Evolutionary conservation across 228 moss, liverwort and hornwort genomes (phyloP).

Genomic region (Sphagnum magellanicum): DNA sequence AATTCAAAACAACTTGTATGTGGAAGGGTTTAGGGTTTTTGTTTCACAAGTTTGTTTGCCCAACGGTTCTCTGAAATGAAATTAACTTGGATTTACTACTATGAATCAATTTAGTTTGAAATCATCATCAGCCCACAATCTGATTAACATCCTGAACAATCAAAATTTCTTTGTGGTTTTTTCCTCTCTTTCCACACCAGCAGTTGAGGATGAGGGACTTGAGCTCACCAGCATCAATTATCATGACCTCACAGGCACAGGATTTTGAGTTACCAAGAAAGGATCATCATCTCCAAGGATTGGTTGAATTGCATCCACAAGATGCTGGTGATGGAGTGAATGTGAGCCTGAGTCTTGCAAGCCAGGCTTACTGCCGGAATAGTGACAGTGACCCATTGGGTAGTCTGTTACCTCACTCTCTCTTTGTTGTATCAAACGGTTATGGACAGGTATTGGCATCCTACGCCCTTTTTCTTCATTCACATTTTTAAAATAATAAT

Average conservation of each 20-base stretch:
- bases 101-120: neutral
- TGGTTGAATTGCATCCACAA: neutral
- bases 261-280: slow-evolving; percentile 9
- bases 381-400: slow-evolving; percentile 6
- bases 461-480: too few relatives aligned
- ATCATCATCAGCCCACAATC: too few relatives aligned
- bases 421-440: neutral
- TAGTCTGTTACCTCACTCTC: slow-evolving; percentile 6
- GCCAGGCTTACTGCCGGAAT: slow-evolving; percentile 4
- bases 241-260: slow-evolving; percentile 7
- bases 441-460: too few relatives aligned
- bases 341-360: slow-evolving; percentile 8
- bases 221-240: neutral
- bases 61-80: neutral
- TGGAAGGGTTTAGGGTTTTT: neutral
- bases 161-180: neutral
- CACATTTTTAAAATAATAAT: too few relatives aligned
- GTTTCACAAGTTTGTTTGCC: neutral
- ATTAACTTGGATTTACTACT: neutral
- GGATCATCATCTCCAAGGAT: slow-evolving; percentile 1
- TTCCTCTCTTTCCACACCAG: neutral
- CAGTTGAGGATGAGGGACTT: slow-evolving; percentile 8
- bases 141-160: too few relatives aligned
- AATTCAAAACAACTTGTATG: too few relatives aligned
- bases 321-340: slow-evolving; percentile 10